Conservation (phyloP, 257 asterid genomes). For the Ballota nigra region DNA sequence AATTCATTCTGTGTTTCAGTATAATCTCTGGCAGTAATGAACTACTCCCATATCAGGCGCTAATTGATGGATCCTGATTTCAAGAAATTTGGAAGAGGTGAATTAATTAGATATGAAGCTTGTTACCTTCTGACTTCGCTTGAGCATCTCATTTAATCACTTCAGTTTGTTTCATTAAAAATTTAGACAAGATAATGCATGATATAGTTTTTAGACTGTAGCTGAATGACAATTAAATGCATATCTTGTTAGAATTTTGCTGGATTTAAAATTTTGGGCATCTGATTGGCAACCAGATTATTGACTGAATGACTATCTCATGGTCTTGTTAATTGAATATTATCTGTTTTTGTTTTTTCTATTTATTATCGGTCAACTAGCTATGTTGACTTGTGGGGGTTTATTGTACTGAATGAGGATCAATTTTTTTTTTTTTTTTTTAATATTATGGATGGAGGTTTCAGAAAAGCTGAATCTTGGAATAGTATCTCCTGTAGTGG, state of each 20-base stretch:
- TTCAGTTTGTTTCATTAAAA: constrained; percentile 8
- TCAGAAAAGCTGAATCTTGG: constrained; percentile 5
- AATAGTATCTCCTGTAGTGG: constrained; percentile 1
- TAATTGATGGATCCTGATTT: constrained; percentile 86
- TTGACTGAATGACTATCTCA: not conserved
- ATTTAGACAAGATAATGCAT: not conserved
- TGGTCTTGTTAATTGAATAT: not conserved
- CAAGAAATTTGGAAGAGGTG: constrained; percentile 97
- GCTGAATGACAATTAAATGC: not conserved
- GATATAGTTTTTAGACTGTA: not conserved
- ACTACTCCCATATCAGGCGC: constrained; percentile 37
- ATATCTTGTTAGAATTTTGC: constrained; percentile 3
- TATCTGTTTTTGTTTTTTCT: not conserved
- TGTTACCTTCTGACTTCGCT: constrained; percentile 14
- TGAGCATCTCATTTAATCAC: constrained; percentile 1
- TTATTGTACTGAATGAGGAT: not conserved
- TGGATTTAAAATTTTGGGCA: not conserved
- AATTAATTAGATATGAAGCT: constrained; percentile 13
- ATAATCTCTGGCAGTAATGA: constrained; percentile 46
- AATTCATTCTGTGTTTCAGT: constrained; percentile 26
- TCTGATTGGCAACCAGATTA: not conserved
- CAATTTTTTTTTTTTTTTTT: not conserved
- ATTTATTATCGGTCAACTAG: constrained; percentile 3
- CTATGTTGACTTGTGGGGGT: not conserved
- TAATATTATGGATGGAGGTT: not conserved